These are phyloP conservation scores for Metarhizium rileyi DNA, from an alignment of 2,329 filamentous ascomycete species.

Conservation along the genomic window DNA sequence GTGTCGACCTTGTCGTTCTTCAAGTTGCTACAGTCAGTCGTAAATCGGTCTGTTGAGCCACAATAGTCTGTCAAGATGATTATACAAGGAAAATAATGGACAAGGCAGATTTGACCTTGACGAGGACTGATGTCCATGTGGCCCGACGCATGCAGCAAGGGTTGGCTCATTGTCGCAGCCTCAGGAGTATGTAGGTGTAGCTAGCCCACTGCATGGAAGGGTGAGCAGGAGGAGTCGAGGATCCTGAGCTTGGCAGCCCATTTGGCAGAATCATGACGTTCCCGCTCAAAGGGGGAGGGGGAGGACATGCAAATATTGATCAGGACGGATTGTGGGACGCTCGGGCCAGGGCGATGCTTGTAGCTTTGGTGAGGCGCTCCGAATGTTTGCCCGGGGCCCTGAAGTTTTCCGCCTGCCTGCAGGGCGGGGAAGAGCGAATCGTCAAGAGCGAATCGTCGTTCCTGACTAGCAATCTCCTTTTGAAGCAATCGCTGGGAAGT, in stretches of 20 bases:
- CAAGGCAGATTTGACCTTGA: not conserved
- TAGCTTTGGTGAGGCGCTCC: too few relatives aligned
- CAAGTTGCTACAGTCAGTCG: not conserved
- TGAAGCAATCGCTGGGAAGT: not conserved
- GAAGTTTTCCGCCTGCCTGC: not conserved
- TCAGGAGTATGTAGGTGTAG: not conserved
- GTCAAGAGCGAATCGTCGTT: too few relatives aligned
- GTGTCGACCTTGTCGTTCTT: too few relatives aligned
- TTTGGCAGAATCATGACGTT: not conserved
- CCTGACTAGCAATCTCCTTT: conserved; percentile 10
- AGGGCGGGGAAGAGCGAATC: not conserved
- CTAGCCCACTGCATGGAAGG: not conserved
- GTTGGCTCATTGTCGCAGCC: not conserved
- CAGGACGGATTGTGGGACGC: not conserved
- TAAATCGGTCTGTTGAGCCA: not conserved
- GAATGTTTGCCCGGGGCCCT: not conserved
- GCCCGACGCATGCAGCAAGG: not conserved
- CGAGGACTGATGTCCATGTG: not conserved
- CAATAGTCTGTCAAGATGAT: not conserved
- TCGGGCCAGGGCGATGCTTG: not conserved
- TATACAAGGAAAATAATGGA: not conserved
- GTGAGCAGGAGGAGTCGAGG: not conserved
- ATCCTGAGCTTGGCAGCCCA: not conserved
- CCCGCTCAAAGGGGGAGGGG: not conserved
- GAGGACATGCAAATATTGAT: not conserved